phyloP scores from a whole-genome alignment of 2,329 filamentous ascomycete genomes.

The Colletotrichum salicis region DNA sequence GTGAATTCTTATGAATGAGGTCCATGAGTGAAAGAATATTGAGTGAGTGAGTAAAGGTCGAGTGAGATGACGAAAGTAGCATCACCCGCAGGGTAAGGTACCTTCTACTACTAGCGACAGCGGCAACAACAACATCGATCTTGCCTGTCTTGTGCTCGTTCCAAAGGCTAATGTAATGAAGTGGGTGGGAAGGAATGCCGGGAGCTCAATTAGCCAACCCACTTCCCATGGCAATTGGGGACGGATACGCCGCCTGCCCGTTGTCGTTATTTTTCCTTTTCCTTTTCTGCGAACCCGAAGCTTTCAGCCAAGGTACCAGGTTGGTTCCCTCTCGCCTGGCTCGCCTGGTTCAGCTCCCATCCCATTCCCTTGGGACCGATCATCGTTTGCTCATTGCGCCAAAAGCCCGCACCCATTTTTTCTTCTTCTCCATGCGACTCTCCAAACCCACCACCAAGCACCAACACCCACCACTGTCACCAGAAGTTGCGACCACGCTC shows the following conservation, averaged over 20 bases:
- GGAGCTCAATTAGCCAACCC: constrained; percentile 14
- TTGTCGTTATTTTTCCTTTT: constrained; percentile 2
- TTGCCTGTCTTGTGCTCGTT: neutral
- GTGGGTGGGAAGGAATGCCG: neutral
- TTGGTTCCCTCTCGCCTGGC: neutral
- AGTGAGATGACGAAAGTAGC: neutral
- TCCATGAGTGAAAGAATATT: neutral
- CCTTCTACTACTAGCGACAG: neutral
- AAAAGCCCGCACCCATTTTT: neutral
- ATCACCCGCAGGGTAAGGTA: neutral
- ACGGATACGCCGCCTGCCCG: neutral
- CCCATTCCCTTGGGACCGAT: neutral
- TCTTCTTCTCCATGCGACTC: neutral
- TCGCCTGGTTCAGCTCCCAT: neutral
- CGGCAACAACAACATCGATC: constrained; percentile 14
- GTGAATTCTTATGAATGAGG: neutral
- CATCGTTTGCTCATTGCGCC: neutral
- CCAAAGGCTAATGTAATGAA: neutral
- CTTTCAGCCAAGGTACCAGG: neutral
- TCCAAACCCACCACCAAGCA: neutral
- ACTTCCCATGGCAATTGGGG: constrained; percentile 25
- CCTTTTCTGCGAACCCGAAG: neutral
- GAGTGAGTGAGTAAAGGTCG: neutral
- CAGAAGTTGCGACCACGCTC: neutral
- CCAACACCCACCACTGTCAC: neutral